Conservation (phyloP, 345 rosid species). For the Cardamine chenopodiifolia region DNA sequence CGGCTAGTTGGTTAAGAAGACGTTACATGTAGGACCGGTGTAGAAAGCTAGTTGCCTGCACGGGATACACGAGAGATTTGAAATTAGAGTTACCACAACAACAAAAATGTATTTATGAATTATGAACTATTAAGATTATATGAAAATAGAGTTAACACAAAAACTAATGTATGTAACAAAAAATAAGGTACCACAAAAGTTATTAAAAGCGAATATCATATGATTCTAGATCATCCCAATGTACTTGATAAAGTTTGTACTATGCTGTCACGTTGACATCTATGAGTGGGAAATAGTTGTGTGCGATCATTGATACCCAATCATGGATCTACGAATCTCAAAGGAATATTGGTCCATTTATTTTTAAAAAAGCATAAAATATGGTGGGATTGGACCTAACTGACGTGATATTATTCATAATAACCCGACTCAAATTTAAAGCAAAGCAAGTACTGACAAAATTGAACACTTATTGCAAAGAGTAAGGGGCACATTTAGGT, state of each 20-base stretch:
- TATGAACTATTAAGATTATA: neutral
- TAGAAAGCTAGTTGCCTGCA: conserved; percentile 87
- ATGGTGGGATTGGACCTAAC: conserved; percentile 1
- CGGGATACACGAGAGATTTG: conserved; percentile 15
- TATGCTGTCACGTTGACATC: conserved; percentile 19
- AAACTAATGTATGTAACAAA: no score
- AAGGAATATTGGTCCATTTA: conserved; percentile 21
- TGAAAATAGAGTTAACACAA: no score
- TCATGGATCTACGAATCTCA: conserved; percentile 22
- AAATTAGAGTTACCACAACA: neutral
- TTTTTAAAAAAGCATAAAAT: neutral
- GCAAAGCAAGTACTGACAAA: conserved; percentile 11
- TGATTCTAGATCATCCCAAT: neutral
- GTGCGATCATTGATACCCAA: conserved; percentile 11
- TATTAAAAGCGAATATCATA: neutral
- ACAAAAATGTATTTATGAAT: neutral
- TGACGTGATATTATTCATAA: neutral
- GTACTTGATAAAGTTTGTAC: conserved; percentile 27
- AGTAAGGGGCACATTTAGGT: neutral
- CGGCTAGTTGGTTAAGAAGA: conserved; percentile 14
- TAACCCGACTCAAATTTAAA: neutral
- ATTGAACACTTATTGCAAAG: neutral
- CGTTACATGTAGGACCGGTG: conserved; percentile 92
- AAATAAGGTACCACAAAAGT: no score
- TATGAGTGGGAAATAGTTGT: conserved; percentile 6